Evolutionary conservation across 371 early-diverging fungal genomes (phyloP), one percentile per base, ranked within the genome.

Genomic region (Mucor velutinosus): DNA sequence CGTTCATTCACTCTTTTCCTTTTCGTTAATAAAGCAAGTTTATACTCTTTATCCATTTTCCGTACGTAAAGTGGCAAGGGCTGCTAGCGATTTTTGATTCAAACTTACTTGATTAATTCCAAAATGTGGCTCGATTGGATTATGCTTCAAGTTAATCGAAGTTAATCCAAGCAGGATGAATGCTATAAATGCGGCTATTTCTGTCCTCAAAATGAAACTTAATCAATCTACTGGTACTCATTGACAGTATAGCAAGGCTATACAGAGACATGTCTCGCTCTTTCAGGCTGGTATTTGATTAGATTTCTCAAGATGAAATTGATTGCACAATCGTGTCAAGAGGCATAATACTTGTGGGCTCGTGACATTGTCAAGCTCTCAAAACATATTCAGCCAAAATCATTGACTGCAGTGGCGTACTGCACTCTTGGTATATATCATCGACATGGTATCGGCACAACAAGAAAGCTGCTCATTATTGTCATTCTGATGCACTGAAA

Each of bases 191-290:
- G 93, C 71, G 99, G 99, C 4, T 77, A 82, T 15, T 79, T 95
- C 41, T 89, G 86, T 7, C 86, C 92, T 0, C 81, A 92, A 7
- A 95, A 97, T 69, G 91, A 97, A 1, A 78, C 90, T 4, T 76
- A 90, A 33, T 95, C 95, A 4, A 93, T 99, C 64, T 92, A 92
- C 10, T 99, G 98, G 97, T 98, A 97, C 79, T 91, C 95, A 35
- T 87, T 89, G 11, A 93, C 97, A 0, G 95, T 95, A 3, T 86
- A 93, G 59, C 87, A 90, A 66, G 89, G 90, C 11, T 86, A 92
- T 69, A 80, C 93, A 4, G 94, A 95, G 45, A 90, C 89, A 1
- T 90, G 93, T 61, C 75, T 96, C 30, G 95, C 92, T 15, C 78
- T 96, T 14, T 91, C 93, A 1, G 93, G 93, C 2, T 94, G 94